These are phyloP conservation scores for Marvania coccoides DNA, from an alignment of 139 green algal species.

Conservation along the genomic window DNA sequence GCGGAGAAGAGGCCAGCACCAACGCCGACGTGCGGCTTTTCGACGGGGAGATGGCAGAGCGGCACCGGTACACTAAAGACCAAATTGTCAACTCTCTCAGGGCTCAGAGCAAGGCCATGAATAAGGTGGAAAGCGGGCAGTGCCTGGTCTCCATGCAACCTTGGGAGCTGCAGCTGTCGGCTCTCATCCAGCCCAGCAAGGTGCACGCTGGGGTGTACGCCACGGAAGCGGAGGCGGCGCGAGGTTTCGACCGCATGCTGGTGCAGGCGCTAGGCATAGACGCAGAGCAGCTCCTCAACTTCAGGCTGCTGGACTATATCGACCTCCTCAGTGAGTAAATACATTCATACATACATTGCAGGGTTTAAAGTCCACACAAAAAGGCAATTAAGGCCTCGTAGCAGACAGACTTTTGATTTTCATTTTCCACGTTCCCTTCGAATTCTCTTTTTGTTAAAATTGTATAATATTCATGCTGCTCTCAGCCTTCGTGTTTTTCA, in stretches of 20 bases:
- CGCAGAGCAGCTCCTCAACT: background rate
- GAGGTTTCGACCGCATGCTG: conserved; percentile 1
- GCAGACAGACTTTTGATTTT: no score
- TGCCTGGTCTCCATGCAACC: background rate
- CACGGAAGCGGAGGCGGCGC: conserved; percentile 6
- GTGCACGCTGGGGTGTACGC: conserved; percentile 8
- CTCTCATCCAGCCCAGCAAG: background rate
- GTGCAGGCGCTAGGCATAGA: background rate
- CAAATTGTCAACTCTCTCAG: conserved; percentile 64
- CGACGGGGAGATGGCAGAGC: background rate
- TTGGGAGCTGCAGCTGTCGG: conserved; percentile 9
- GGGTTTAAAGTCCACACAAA: no score
- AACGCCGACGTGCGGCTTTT: conserved; percentile 49
- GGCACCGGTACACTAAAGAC: conserved; percentile 33
- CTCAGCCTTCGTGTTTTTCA: no score
- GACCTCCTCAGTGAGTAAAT: background rate
- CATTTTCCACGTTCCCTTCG: no score
- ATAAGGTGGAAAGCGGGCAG: background rate
- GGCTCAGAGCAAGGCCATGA: conserved; percentile 45
- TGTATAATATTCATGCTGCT: no score
- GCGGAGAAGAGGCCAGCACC: conserved; percentile 40
- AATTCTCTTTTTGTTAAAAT: no score
- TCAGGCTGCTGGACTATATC: conserved; percentile 13
- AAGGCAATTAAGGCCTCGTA: no score
- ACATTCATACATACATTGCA: no score